Base-by-base conservation (phyloP, 257 asterid genomes). In the Fraxinus excelsior region DNA sequence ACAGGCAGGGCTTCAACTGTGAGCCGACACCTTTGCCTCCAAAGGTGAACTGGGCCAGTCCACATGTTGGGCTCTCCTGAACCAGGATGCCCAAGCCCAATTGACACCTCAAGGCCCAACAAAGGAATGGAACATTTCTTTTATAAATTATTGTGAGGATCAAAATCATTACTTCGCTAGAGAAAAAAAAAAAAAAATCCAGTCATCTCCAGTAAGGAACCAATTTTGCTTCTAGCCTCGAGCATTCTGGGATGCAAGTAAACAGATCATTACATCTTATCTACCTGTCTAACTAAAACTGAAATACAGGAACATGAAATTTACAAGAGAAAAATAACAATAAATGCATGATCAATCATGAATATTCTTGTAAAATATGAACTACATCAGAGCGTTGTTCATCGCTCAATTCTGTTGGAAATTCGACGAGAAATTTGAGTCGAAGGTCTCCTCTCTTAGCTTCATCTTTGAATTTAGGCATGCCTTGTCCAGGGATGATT, bases 401-500 rank as follows among this genome's bases (percentile, higher is more conserved):
- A 23, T 86, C 80, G 49, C 82, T 87, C 84, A 96, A 76, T 10
- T 89, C 85, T 66, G 78, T 46, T 0, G 98, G 98, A 79, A 96
- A 96, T 34, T 84, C 89, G 13, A 96, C 91, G 60, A 93, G 76
- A 79, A 96, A 93, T 82, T 86, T 92, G 82, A 96, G 97, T 46
- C 82, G 78, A 73, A 88, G 87, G 78, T 86, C 79, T 21, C 91
- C 90, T 83, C 85, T 83, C 38, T 7, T 70, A 7, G 71, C 72
- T 32, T 60, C 51, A 10, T 23, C 74, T 19, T 34, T 70, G 9
- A 2, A n/a, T 37, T 70, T 37, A 21, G 95, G 91, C 98, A 96
- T 93, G 40, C 99, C 99, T 82, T 96, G 97, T 66, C 91, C 97
- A 3, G 89, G 90, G 56, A 96, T 79, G 38, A 80, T 81, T 79